Evolutionary conservation across 2,329 filamentous ascomycete species (phyloP).

Genomic region (Leptographium lundbergii): DNA sequence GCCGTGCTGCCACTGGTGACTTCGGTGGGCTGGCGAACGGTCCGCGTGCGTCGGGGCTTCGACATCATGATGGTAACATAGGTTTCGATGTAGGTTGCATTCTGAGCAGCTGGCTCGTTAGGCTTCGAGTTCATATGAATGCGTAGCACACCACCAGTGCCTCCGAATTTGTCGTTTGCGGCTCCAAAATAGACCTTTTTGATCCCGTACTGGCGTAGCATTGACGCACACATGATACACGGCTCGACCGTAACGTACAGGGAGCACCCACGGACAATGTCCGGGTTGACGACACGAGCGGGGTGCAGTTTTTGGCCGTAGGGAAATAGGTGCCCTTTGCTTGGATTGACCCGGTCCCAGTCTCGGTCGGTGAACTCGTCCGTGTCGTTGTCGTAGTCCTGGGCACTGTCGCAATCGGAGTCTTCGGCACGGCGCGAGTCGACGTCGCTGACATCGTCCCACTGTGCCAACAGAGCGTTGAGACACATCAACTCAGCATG

Average conservation of each 20-base stretch:
- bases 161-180: constrained; percentile 92
- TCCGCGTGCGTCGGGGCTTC: constrained; percentile 6
- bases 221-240: constrained; percentile 96
- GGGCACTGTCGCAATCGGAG: constrained; percentile 22
- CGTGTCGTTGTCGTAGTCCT: constrained; percentile 17
- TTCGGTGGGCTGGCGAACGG: neutral
- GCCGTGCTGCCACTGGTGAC: neutral
- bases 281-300: constrained; percentile 45
- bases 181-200: constrained; percentile 90
- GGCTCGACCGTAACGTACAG: constrained; percentile 97
- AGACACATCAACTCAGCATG: constrained; percentile 94
- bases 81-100: constrained; percentile 12
- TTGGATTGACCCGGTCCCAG: constrained; percentile 40
- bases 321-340: constrained; percentile 43
- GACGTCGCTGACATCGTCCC: constrained; percentile 18
- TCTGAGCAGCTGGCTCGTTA: constrained; percentile 16
- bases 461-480: constrained; percentile 37
- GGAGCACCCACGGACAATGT: constrained; percentile 56
- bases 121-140: constrained; percentile 54
- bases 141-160: constrained; percentile 84
- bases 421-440: constrained; percentile 22
- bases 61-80: constrained; percentile 13
- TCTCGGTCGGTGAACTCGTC: constrained; percentile 24
- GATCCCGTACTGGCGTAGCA: constrained; percentile 78
- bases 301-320: constrained; percentile 48